These are phyloP conservation scores for Neopestalotiopsis rosae DNA, from an alignment of 2,329 filamentous ascomycete genomes.

Conservation along the genomic window DNA sequence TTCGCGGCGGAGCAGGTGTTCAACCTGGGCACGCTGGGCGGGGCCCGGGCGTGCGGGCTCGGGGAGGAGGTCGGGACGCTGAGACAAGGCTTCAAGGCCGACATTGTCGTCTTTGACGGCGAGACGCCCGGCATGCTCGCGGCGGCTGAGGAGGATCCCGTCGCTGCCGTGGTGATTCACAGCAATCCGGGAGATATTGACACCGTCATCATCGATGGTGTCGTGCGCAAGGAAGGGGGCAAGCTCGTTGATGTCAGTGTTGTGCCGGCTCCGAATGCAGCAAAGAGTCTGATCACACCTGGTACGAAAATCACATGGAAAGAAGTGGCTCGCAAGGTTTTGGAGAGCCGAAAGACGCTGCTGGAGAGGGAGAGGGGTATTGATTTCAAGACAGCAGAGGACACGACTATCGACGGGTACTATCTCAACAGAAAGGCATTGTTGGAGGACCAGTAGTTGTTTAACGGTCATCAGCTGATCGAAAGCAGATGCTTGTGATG, in stretches of 20 bases:
- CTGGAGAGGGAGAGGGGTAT: constrained; percentile 17
- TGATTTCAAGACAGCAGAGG: constrained; percentile 17
- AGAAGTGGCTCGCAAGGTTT: constrained; percentile 17
- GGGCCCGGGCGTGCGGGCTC: constrained; percentile 48
- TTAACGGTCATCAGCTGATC: no score
- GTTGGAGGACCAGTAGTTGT: constrained; percentile 9
- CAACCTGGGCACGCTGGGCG: constrained; percentile 54
- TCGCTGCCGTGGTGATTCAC: constrained; percentile 25
- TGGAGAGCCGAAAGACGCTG: constrained; percentile 17
- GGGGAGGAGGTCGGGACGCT: constrained; percentile 48
- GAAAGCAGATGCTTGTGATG: no score
- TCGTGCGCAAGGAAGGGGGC: constrained; percentile 21
- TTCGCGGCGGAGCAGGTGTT: constrained; percentile 48
- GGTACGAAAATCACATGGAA: constrained; percentile 20
- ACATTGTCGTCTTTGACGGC: constrained; percentile 52
- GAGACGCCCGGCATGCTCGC: constrained; percentile 22
- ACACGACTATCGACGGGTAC: constrained; percentile 14
- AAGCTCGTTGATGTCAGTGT: constrained; percentile 20
- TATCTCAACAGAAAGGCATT: constrained; percentile 17
- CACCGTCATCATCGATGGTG: constrained; percentile 24
- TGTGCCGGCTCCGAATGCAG: constrained; percentile 13
- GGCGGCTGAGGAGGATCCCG: constrained; percentile 23
- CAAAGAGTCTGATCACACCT: background rate
- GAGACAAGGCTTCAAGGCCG: constrained; percentile 50
- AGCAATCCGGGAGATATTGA: constrained; percentile 24